phyloP scores from a whole-genome alignment of 495 filamentous ascomycete species.

The Neurospora sp. region DNA sequence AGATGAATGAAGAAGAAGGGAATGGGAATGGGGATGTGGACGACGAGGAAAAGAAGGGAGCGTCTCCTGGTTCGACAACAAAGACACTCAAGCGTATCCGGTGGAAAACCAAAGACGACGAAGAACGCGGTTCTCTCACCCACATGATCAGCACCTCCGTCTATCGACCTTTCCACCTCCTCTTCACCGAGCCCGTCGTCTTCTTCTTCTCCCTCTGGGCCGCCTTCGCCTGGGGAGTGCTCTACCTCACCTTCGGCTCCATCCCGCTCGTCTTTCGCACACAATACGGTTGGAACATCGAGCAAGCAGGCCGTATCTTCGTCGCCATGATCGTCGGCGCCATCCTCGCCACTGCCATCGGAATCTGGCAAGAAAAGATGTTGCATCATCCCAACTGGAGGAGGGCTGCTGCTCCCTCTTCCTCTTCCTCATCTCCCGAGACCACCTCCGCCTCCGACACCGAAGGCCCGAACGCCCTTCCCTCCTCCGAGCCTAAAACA shows the following conservation, averaged over 20 bases:
- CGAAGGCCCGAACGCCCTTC: neutral
- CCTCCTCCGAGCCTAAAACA: conserved; percentile 9
- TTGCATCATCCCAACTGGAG: conserved; percentile 35
- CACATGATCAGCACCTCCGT: conserved; percentile 70
- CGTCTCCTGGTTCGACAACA: conserved; percentile 9
- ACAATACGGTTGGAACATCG: conserved; percentile 58
- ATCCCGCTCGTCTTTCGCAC: conserved; percentile 68
- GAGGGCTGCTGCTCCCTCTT: conserved; percentile 1
- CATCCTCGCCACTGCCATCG: conserved; percentile 58
- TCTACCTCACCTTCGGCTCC: conserved; percentile 74
- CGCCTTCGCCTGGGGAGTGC: conserved; percentile 78
- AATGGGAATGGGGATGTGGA: neutral
- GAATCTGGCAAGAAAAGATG: conserved; percentile 57
- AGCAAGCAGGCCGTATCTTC: conserved; percentile 65
- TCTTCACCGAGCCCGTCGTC: conserved; percentile 84
- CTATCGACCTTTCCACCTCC: conserved; percentile 73
- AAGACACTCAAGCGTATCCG: conserved; percentile 49
- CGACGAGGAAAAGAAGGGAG: conserved; percentile 18
- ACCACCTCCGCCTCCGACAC: conserved; percentile 1
- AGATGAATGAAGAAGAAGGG: neutral
- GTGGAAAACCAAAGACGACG: conserved; percentile 79
- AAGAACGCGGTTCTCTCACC: conserved; percentile 57
- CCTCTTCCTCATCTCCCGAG: neutral
- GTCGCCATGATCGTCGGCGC: conserved; percentile 58
- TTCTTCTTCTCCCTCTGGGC: conserved; percentile 94